Evolutionary conservation across 257 asterid species (phyloP).

Genomic region (Solanum appendiculatum): DNA sequence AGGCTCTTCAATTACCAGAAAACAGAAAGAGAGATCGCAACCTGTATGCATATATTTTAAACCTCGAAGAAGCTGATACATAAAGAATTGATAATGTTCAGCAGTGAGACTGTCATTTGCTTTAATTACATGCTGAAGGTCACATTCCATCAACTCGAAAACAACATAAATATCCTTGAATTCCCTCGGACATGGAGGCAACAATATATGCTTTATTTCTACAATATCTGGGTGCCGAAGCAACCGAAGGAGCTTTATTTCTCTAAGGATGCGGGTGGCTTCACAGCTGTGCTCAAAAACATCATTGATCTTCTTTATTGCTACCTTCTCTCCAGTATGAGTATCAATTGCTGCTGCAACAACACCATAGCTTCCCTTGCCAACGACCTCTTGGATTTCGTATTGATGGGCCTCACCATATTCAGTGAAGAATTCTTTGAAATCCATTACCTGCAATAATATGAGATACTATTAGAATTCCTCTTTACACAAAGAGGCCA

Average conservation of each 20-base stretch:
- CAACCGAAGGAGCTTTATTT: conserved; percentile 85
- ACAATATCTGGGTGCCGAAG: conserved; percentile 95
- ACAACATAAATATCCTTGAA: conserved; percentile 93
- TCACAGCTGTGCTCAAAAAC: conserved; percentile 92
- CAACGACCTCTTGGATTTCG: conserved; percentile 91
- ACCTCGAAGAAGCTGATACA: conserved; percentile 95
- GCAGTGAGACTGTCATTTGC: conserved; percentile 90
- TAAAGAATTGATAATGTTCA: conserved; percentile 90
- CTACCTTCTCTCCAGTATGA: conserved; percentile 94
- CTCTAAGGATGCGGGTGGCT: conserved; percentile 94
- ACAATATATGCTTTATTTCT: conserved; percentile 86
- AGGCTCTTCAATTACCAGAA: neutral
- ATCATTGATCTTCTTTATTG: conserved; percentile 82
- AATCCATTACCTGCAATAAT: conserved; percentile 51
- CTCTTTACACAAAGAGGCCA: neutral
- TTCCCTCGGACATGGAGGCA: conserved; percentile 93
- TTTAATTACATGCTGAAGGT: conserved; percentile 88
- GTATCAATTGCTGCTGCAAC: conserved; percentile 97
- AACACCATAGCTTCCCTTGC: conserved; percentile 96
- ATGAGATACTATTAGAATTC: neutral
- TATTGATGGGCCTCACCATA: conserved; percentile 88
- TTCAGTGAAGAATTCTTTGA: conserved; percentile 85
- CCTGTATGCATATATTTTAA: conserved; percentile 90
- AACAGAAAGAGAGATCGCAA: conserved; percentile 6
- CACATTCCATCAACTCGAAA: conserved; percentile 98